These are phyloP conservation scores for Amphirosellinia nigrospora DNA, from an alignment of 495 filamentous ascomycete genomes.

Conservation along the genomic window DNA sequence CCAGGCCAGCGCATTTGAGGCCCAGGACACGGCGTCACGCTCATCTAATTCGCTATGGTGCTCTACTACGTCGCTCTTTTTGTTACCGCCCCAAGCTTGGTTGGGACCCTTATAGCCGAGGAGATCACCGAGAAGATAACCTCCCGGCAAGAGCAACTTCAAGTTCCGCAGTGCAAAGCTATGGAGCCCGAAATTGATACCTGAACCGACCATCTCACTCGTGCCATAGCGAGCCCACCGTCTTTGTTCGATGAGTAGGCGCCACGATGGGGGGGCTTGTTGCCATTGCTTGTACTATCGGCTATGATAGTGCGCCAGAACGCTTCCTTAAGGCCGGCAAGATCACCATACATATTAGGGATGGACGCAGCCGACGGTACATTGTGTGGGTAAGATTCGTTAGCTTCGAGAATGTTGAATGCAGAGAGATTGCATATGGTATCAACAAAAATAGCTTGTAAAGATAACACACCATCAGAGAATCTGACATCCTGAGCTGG, in stretches of 20 bases:
- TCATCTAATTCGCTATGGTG: neutral
- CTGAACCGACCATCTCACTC: neutral
- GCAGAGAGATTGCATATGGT: neutral
- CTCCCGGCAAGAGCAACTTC: neutral
- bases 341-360: neutral
- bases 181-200: conserved; percentile 3
- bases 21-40: neutral
- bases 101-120: neutral
- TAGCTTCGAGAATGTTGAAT: conserved; percentile 1
- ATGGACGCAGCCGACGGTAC: neutral
- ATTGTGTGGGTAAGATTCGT: neutral
- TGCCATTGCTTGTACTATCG: neutral
- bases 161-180: neutral
- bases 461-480: neutral
- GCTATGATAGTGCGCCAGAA: neutral
- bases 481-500: neutral
- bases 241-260: neutral
- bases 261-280: neutral
- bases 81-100: neutral
- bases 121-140: neutral
- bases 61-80: neutral
- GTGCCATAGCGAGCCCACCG: neutral
- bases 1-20: neutral
- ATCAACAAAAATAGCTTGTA: neutral
- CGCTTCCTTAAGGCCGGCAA: neutral